Evolutionary conservation across 176 grass and related monocot species (phyloP), one percentile per base, ranked within the genome.

Genomic region (Cymbopogon citratus): DNA sequence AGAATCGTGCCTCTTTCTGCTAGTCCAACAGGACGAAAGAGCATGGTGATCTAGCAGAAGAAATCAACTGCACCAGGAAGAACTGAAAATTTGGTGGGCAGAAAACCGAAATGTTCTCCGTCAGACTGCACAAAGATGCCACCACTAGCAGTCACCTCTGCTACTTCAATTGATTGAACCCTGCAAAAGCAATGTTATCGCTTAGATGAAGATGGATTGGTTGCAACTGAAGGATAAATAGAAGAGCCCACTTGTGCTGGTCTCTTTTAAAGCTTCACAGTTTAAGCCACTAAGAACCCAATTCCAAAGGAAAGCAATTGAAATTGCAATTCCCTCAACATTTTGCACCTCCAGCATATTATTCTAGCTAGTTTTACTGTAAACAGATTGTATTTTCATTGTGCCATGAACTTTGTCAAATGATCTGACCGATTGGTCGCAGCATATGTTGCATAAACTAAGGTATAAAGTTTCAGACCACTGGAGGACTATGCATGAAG

Each of bases 101-200:
- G 87, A 85, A 93, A 95, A 64, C 91, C 96, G 26, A 85, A 95
- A 78, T 93, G 92, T 83, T 95, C 96, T 29, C 96, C 96, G 27
- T 99, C 96, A 69, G 92, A 91, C 40, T 95, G 92, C 81, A 93
- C 87, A 66, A 93, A 95, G 64, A 99, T 78, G 72, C 88, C 85
- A 72, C 85, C 80, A 3, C 63, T 56, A 63, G 23, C 31, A 51
- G 69, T 76, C 84, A 80, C 89, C 19, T 98, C 92, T 41, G 13
- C 86, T 46, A 98, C 85, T 90, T 98, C 92, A 49, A 98, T 93
- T 35, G 96, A 95, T 45, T 83, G 87, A 24, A 93, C 85, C 64
- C 92, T 95, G 82, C 73, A 88, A 43, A 15, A 87, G 9, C 49
- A 81, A 74, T 60, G 9, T 3, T 48, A 27, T 74, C 69, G 2